Evolutionary conservation across 352 stramenopile species (phyloP), one percentile per base, ranked within the genome.

Genomic region (Blastocystis sp.): DNA sequence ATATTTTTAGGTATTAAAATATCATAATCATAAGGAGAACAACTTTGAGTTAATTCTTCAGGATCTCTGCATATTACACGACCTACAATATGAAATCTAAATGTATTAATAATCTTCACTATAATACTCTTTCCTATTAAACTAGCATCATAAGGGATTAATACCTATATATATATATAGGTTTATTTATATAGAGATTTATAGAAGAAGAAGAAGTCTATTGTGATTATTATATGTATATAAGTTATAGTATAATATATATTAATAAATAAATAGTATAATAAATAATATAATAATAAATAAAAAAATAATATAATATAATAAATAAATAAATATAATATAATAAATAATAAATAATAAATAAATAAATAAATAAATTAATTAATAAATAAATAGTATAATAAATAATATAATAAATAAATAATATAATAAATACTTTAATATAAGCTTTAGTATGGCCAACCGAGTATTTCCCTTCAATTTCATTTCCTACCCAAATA

Each of bases 361-460:
- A n/a, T n/a, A n/a, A n/a, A n/a, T n/a, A n/a, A n/a, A n/a, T 11
- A 13, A 13, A 58, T n/a, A 33, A 11, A 13, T 11, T 32, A 31
- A 13, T 13, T 13, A 13, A 33, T n/a, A n/a, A n/a, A n/a, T n/a
- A n/a, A n/a, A n/a, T n/a, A n/a, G n/a, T n/a, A n/a, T n/a, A n/a
- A n/a, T 58, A 13, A 42, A 48, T 4, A 16, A 6, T 1, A 13
- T 30, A 33, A 42, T 30, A 42, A 58, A 32, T 4, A 37, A 28
- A 32, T 54, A 21, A 55, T 11, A 24, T 13, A 19, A 90, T 59
- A 16, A 88, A 67, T 19, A 92, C 80, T 64, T 92, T 90, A n/a
- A 80, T 81, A 65, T 91, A 91, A 58, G 79, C 80, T 65, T 88
- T 86, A 0, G 80, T 88, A 67, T 92, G 82, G 18, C 71, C 79